Evolutionary conservation across 495 filamentous ascomycete species (phyloP).

Genomic region (Astrothelium subdiscretum): DNA sequence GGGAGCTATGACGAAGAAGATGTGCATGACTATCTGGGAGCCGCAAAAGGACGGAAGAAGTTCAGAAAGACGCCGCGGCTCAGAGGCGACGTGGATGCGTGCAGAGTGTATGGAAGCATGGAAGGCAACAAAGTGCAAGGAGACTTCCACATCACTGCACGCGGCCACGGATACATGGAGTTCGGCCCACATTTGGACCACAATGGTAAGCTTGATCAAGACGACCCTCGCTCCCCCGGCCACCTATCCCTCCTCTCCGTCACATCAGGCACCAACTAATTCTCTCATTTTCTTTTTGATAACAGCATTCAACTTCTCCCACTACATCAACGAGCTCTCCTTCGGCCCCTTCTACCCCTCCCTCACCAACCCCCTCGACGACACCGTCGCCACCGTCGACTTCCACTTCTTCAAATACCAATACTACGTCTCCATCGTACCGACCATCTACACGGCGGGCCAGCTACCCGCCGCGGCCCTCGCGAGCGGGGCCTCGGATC

Average conservation of each 20-base stretch:
- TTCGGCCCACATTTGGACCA: slow-evolving; percentile 76
- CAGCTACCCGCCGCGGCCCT: slow-evolving; percentile 28
- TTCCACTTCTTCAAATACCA: slow-evolving; percentile 89
- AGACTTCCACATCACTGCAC: slow-evolving; percentile 94
- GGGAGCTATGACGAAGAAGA: slow-evolving; percentile 49
- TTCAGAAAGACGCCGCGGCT: slow-evolving; percentile 59
- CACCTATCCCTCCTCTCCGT: background rate
- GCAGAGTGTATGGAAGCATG: slow-evolving; percentile 79
- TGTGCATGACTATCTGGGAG: slow-evolving; percentile 59
- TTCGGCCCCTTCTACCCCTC: slow-evolving; percentile 93
- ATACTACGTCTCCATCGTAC: slow-evolving; percentile 95
- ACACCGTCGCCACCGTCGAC: slow-evolving; percentile 64
- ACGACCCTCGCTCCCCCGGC: background rate
- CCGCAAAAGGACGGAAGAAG: slow-evolving; percentile 51
- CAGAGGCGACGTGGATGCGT: slow-evolving; percentile 50
- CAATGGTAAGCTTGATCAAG: slow-evolving; percentile 40
- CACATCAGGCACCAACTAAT: background rate
- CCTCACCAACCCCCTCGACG: slow-evolving; percentile 88
- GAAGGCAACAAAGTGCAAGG: slow-evolving; percentile 94
- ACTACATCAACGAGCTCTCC: slow-evolving; percentile 91
- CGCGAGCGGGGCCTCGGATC: slow-evolving; percentile 5
- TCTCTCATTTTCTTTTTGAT: background rate
- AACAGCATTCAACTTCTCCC: slow-evolving; percentile 92
- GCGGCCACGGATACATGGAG: slow-evolving; percentile 87
- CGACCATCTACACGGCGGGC: slow-evolving; percentile 72